Conservation (phyloP, 306 rosid species). For the Cotoneaster glaucophyllus region DNA sequence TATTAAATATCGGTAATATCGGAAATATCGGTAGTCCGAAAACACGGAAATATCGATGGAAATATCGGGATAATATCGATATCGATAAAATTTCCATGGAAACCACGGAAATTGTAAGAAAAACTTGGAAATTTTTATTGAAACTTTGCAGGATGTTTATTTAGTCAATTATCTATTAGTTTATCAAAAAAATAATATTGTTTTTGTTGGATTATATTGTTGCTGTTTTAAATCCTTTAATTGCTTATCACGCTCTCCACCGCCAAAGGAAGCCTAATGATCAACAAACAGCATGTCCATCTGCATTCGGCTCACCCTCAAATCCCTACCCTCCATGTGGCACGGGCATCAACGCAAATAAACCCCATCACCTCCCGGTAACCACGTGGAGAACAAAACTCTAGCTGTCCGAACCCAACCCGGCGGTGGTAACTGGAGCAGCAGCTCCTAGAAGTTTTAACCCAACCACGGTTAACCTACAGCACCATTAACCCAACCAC, state of each 20-base stretch:
- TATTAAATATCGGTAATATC: no score
- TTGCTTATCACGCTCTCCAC: neutral
- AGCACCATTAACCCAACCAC: constrained; percentile 30
- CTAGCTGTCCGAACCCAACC: neutral
- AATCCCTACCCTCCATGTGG: neutral
- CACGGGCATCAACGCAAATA: neutral
- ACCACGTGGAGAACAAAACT: constrained; percentile 13
- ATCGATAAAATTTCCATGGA: no score
- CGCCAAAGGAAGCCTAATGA: neutral
- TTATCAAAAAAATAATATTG: no score
- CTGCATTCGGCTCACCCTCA: neutral
- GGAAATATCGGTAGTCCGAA: no score
- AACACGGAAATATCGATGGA: no score
- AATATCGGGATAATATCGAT: no score
- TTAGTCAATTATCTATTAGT: no score
- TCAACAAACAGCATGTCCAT: neutral
- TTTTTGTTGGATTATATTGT: neutral
- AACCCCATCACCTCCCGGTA: no score
- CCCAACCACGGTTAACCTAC: constrained; percentile 32
- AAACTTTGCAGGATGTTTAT: no score
- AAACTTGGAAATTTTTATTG: no score
- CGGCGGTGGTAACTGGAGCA: constrained; percentile 32
- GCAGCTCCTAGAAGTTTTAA: constrained; percentile 1
- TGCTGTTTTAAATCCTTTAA: neutral
- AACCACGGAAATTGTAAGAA: no score